phyloP scores from a whole-genome alignment of 2,329 filamentous ascomycete species.

The Arthrobotrys musiformis region DNA sequence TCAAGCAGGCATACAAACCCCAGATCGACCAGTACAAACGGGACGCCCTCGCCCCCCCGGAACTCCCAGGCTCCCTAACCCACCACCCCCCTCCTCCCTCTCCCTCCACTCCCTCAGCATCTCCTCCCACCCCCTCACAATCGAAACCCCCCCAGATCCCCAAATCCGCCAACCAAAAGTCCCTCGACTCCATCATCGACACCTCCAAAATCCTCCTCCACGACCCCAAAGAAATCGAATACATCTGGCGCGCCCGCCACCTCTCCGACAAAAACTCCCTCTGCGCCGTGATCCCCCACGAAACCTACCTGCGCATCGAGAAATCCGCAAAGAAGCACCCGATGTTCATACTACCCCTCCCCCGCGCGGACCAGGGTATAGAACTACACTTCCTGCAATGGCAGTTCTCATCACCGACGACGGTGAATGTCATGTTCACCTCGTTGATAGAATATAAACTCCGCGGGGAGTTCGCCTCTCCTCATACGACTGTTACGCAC shows the following conservation, averaged over 20 bases:
- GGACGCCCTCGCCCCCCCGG: conserved; percentile 70
- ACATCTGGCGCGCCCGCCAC: conserved; percentile 90
- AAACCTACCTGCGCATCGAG: conserved; percentile 79
- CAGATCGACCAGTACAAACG: conserved; percentile 79
- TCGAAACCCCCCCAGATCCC: conserved; percentile 62
- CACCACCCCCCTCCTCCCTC: conserved; percentile 19
- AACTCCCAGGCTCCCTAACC: conserved; percentile 59
- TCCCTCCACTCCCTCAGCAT: conserved; percentile 56
- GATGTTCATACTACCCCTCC: conserved; percentile 89
- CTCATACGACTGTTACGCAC: conserved; percentile 94
- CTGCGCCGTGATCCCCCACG: conserved; percentile 81
- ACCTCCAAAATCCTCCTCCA: conserved; percentile 79
- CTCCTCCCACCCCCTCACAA: conserved; percentile 53
- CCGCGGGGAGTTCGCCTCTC: conserved; percentile 85
- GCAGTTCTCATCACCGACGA: conserved; percentile 80
- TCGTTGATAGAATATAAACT: conserved; percentile 92
- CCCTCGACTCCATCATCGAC: conserved; percentile 77
- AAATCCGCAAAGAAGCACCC: conserved; percentile 78
- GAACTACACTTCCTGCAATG: conserved; percentile 98
- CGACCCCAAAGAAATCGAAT: conserved; percentile 78
- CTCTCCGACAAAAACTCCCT: conserved; percentile 77
- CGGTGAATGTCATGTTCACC: conserved; percentile 87
- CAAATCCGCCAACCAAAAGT: conserved; percentile 66
- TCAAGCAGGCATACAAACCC: conserved; percentile 85
- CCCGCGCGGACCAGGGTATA: conserved; percentile 74